phyloP scores from a whole-genome alignment of 2,329 filamentous ascomycete species.

The Botrytis paeoniae region DNA sequence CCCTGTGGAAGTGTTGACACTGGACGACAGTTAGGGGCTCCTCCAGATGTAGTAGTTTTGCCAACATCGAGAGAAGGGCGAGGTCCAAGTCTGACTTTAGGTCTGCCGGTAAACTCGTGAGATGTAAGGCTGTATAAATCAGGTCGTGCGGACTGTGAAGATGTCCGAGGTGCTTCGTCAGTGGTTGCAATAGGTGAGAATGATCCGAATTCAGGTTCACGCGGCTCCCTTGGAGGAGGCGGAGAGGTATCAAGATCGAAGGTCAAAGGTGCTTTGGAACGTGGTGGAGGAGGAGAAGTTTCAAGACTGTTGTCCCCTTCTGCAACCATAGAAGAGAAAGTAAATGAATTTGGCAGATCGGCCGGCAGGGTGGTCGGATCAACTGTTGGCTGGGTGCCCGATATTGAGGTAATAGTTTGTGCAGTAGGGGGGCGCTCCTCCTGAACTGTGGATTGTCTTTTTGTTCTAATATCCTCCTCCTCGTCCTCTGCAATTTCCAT shows the following conservation, averaged over 20 bases:
- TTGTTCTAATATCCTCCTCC: slow-evolving; percentile 58
- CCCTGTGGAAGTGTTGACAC: slow-evolving; percentile 77
- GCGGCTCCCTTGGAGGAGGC: slow-evolving; percentile 25
- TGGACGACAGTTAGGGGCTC: slow-evolving; percentile 61
- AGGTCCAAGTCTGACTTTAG: slow-evolving; percentile 86
- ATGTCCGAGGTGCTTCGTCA: slow-evolving; percentile 33
- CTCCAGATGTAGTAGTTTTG: slow-evolving; percentile 57
- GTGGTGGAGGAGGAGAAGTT: slow-evolving; percentile 34
- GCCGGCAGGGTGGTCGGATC: slow-evolving; percentile 21
- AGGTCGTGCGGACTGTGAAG: slow-evolving; percentile 51
- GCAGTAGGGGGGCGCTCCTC: slow-evolving; percentile 42
- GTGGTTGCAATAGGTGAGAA: slow-evolving; percentile 27
- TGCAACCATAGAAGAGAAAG: slow-evolving; percentile 22
- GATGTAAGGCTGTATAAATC: slow-evolving; percentile 51
- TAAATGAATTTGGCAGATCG: slow-evolving; percentile 24
- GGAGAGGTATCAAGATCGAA: slow-evolving; percentile 17
- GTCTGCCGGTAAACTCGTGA: slow-evolving; percentile 55
- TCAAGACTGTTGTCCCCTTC: slow-evolving; percentile 23
- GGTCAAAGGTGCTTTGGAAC: slow-evolving; percentile 12
- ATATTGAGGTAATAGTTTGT: slow-evolving; percentile 29
- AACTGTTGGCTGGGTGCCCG: slow-evolving; percentile 19
- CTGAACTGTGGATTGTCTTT: slow-evolving; percentile 54
- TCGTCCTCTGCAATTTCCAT: slow-evolving; percentile 94
- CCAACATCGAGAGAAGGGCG: slow-evolving; percentile 70
- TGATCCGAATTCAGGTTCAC: slow-evolving; percentile 21